Percentiles rank a stretch among this genome's conserved stretches.
Evolutionary conservation across 1,284 basidiomycete genomes (phyloP).

Genomic region (Jaminaea rosea): DNA sequence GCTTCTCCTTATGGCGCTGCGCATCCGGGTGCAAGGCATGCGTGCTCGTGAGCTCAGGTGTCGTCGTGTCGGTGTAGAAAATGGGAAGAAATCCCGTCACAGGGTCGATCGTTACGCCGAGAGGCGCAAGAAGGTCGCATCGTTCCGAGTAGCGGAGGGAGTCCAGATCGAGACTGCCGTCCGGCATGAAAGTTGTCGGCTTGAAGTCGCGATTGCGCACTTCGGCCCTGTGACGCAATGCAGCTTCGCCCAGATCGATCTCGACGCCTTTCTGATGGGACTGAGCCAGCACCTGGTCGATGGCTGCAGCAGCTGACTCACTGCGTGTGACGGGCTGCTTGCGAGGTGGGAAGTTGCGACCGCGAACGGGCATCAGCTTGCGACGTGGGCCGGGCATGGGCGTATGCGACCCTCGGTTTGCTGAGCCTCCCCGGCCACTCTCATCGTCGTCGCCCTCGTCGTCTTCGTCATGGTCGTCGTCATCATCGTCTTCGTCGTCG

Average conservation of each 20-base stretch:
- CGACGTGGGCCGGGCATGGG: too few species aligned
- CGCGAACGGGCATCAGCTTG: too few species aligned
- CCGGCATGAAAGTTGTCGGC: too few species aligned
- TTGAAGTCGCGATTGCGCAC: too few species aligned
- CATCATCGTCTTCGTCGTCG: background rate
- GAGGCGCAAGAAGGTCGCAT: background rate
- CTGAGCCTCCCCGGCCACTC: background rate
- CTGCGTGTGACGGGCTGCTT: too few species aligned
- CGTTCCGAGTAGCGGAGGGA: background rate
- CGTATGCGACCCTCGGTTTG: too few species aligned
- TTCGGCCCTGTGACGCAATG: too few species aligned
- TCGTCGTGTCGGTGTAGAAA: too few species aligned
- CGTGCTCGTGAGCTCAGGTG: background rate
- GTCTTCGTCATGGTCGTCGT: background rate
- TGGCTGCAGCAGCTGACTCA: background rate
- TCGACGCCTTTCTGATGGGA: background rate
- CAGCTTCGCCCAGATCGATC: background rate
- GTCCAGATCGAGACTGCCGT: background rate
- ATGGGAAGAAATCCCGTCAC: too few species aligned
- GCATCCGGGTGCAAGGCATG: background rate
- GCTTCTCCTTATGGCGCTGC: background rate
- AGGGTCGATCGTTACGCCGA: background rate
- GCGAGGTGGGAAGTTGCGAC: too few species aligned
- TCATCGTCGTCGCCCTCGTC: background rate
- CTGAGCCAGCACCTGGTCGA: background rate